A percentile compares a stretch with the other conserved stretches of the same genome.
phyloP scores from a whole-genome alignment of 345 rosid species.

The Populus pruinosa region DNA sequence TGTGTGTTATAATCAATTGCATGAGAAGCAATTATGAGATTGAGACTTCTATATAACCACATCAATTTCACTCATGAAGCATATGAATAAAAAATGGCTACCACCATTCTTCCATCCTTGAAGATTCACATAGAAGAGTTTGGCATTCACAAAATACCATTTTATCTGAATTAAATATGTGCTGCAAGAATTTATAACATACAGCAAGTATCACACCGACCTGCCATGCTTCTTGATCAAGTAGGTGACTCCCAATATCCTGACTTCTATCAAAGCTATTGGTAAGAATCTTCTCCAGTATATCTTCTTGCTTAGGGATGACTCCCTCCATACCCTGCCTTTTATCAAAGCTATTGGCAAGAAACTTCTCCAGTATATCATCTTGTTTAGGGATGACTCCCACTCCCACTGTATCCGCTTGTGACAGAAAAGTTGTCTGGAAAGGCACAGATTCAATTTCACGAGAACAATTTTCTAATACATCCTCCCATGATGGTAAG shows the following conservation, averaged over 20 bases:
- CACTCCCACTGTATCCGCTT: slow-evolving; percentile 20
- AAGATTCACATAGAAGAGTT: slow-evolving; percentile 1
- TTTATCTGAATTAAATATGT: slow-evolving; percentile 2
- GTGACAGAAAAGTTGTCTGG: slow-evolving; percentile 32
- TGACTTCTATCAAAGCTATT: slow-evolving; percentile 35
- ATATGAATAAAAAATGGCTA: neutral
- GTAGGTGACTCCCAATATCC: slow-evolving; percentile 47
- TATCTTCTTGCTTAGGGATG: slow-evolving; percentile 40
- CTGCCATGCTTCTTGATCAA: slow-evolving; percentile 49
- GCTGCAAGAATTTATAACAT: neutral
- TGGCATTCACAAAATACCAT: slow-evolving; percentile 7
- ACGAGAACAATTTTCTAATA: slow-evolving; percentile 40
- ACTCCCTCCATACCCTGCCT: slow-evolving; percentile 25
- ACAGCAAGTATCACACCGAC: slow-evolving; percentile 22
- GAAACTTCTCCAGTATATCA: slow-evolving; percentile 41
- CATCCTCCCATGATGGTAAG: slow-evolving; percentile 64
- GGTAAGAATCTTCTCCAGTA: slow-evolving; percentile 40
- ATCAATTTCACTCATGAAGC: neutral
- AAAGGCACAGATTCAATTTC: slow-evolving; percentile 42
- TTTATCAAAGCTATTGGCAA: slow-evolving; percentile 33
- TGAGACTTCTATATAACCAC: neutral
- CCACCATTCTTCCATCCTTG: neutral
- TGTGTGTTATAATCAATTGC: neutral
- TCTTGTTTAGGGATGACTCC: slow-evolving; percentile 38
- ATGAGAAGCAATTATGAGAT: neutral